These are phyloP conservation scores for Naganishia antarctica DNA, from an alignment of 768 basidiomycete species.

Conservation along the genomic window DNA sequence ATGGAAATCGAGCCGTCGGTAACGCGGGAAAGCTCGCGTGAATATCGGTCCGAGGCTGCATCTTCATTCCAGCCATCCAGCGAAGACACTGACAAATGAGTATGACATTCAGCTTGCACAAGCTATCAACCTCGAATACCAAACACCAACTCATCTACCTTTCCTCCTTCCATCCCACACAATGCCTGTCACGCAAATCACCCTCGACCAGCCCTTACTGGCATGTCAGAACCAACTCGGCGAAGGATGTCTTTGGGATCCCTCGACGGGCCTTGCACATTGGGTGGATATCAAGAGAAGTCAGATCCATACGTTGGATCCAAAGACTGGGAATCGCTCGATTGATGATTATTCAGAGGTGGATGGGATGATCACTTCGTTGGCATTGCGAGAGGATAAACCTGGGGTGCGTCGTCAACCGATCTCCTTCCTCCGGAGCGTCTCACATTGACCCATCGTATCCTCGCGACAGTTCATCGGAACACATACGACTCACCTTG, in stretches of 20 bases:
- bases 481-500: slow-evolving; percentile 34
- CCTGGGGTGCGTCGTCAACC: slow-evolving; percentile 26
- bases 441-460: not conserved
- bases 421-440: too few species aligned
- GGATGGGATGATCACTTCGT: slow-evolving; percentile 31
- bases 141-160: not conserved
- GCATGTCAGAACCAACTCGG: slow-evolving; percentile 39
- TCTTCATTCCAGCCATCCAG: too few species aligned
- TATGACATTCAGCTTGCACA: too few species aligned
- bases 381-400: slow-evolving; percentile 31
- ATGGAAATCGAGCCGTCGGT: too few species aligned
- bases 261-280: slow-evolving; percentile 37
- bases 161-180: not conserved
- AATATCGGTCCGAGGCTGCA: too few species aligned
- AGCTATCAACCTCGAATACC: not conserved
- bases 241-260: slow-evolving; percentile 46
- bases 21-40: too few species aligned
- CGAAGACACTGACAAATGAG: too few species aligned
- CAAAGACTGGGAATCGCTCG: slow-evolving; percentile 34
- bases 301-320: slow-evolving; percentile 43
- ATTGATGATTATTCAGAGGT: slow-evolving; percentile 39
- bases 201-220: slow-evolving; percentile 38
- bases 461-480: slow-evolving; percentile 36
- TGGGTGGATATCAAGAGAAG: slow-evolving; percentile 43
- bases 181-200: slow-evolving; percentile 25